Base-by-base conservation (phyloP, 495 filamentous ascomycete genomes). In the Neurospora hispaniola region DNA sequence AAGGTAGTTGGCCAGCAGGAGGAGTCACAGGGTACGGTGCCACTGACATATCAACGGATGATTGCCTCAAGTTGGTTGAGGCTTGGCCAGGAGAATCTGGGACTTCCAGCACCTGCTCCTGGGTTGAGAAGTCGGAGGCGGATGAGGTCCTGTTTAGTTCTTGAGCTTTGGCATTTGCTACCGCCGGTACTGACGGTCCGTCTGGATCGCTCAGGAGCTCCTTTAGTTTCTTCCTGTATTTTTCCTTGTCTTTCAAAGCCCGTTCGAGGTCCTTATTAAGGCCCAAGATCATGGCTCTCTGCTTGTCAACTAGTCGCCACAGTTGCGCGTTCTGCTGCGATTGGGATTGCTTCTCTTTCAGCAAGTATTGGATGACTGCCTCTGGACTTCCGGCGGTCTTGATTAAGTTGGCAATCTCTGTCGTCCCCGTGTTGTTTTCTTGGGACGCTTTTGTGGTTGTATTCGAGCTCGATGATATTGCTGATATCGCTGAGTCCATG, bases 231-330 rank as follows among this genome's bases (percentile, higher is more conserved):
- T 93, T 94, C 73, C 91, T 89, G 80, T 98, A 99, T 73, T 91
- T 90, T 66, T 98, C 96, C 80, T 98, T 98, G 75, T 98, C 96
- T 79, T 97, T 97, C 77, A 97, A 80, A 4, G 95, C 90, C 69
- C 92, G 89, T 80, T 98, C 94, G 35, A 99, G 85, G 78, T 99
- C 96, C 81, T 96, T 96, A 77, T 98, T 98, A 44, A 99, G 85
- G 1, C 96, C 96, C 38, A 97, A 77, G 42, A 99, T 94, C 86
- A 99, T 92, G 0, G 94, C 90, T 69, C 96, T 87, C 81, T 99
- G 96, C 81, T 99, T 98, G 80, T 98, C 94, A 38, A 99, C 94
- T 69, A 99, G 82, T 71, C 93, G 90, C 96, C 96, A 99, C 73
- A 99, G 82, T 80, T 98, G 95, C 18, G 91, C 85, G 80, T 98